phyloP scores from a whole-genome alignment of 2,329 filamentous ascomycete species.

The Byssothecium circinans region DNA sequence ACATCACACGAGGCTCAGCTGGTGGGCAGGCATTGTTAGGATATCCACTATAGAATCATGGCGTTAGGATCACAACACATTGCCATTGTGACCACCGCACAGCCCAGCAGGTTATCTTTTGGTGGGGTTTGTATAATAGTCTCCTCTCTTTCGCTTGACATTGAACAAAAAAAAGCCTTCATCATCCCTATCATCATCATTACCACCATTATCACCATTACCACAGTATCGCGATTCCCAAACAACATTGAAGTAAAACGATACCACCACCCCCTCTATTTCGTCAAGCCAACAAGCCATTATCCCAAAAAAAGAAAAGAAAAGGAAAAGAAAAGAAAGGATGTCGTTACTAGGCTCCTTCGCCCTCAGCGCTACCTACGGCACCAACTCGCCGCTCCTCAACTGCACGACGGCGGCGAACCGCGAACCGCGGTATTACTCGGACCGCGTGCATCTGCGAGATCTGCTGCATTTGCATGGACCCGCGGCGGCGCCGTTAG shows the following conservation, averaged over 20 bases:
- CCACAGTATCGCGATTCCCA: no score
- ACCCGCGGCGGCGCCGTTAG: background rate
- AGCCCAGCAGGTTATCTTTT: no score
- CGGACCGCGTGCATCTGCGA: conserved; percentile 12
- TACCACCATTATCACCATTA: no score
- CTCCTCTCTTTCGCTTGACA: conserved; percentile 14
- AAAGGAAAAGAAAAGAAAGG: background rate
- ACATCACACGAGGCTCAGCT: background rate
- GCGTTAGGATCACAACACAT: background rate
- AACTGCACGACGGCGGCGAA: conserved; percentile 10
- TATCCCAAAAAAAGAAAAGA: no score
- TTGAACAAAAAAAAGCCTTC: background rate
- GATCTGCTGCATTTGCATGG: conserved; percentile 4
- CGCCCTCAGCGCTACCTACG: conserved; percentile 13
- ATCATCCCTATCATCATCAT: no score
- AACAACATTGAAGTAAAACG: no score
- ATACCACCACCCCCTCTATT: no score
- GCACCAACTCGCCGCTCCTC: conserved; percentile 13
- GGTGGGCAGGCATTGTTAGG: background rate
- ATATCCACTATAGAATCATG: background rate
- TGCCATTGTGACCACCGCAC: no score
- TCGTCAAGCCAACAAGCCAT: no score
- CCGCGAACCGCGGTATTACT: conserved; percentile 11
- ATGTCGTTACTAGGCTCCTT: conserved; percentile 15
- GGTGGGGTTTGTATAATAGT: conserved; percentile 20